These are phyloP conservation scores for Citrus inodora DNA, from an alignment of 345 rosid genomes.

Conservation along the genomic window DNA sequence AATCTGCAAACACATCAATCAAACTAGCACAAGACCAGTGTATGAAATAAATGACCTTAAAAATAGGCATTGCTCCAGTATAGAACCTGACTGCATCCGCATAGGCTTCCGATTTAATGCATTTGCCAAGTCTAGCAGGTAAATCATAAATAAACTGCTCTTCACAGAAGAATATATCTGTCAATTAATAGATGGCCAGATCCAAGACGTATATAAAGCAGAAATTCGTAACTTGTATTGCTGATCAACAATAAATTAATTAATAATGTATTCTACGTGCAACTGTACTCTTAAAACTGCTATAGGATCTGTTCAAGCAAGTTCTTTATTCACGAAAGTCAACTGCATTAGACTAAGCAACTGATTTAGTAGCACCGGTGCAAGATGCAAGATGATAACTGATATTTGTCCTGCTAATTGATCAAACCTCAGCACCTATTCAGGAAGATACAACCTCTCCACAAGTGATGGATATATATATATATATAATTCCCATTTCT, in stretches of 20 bases:
- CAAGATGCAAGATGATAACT: background rate
- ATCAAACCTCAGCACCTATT: background rate
- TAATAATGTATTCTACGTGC: background rate
- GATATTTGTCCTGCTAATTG: background rate
- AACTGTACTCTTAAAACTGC: background rate
- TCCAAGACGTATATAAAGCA: background rate
- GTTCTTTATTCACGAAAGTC: background rate
- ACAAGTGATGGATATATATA: background rate
- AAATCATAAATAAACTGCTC: conserved; percentile 99
- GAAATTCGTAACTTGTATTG: background rate
- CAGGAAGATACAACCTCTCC: background rate
- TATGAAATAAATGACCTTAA: conserved; percentile 47
- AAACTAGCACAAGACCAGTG: background rate
- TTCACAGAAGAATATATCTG: conserved; percentile 41
- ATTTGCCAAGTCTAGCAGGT: conserved; percentile 92
- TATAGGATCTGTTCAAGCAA: background rate
- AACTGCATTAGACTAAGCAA: background rate
- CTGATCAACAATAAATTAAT: background rate
- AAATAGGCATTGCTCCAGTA: conserved; percentile 96
- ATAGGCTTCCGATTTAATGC: conserved; percentile 89
- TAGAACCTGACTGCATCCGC: conserved; percentile 96
- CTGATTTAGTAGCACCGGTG: background rate
- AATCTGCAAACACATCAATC: background rate
- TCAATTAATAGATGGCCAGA: conserved; percentile 26
- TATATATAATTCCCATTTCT: background rate